These are phyloP conservation scores for Paraconiothyrium sp. DNA, from an alignment of 2,329 filamentous ascomycete genomes.

Conservation along the genomic window DNA sequence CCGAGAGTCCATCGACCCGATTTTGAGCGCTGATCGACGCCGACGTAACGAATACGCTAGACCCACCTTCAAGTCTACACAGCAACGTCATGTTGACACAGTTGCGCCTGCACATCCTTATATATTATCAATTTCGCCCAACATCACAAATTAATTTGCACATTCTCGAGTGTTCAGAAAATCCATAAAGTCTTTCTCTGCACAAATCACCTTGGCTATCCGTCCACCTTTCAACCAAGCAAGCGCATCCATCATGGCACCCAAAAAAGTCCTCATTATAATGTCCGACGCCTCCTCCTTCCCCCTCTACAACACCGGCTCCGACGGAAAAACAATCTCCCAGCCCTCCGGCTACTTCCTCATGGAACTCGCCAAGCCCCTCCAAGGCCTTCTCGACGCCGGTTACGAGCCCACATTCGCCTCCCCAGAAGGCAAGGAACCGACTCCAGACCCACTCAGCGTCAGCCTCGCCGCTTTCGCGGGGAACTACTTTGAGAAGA, in stretches of 20 bases:
- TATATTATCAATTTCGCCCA: conserved; percentile 1
- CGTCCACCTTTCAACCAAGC: too few species aligned
- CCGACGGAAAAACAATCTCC: conserved; percentile 34
- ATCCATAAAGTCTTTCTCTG: neutral
- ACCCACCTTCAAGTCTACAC: neutral
- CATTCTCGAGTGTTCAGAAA: too few species aligned
- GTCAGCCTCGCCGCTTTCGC: conserved; percentile 54
- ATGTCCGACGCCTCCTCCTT: conserved; percentile 55
- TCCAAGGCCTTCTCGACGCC: conserved; percentile 38
- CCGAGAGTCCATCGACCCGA: neutral
- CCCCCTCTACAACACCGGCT: conserved; percentile 37
- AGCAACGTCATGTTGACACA: conserved; percentile 12
- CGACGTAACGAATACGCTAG: neutral
- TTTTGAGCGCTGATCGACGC: neutral
- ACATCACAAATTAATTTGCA: too few species aligned
- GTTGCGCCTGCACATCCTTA: too few species aligned
- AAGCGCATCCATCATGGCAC: conserved; percentile 19
- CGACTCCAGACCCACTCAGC: conserved; percentile 55
- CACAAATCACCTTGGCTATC: conserved; percentile 23
- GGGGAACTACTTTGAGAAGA: conserved; percentile 58
- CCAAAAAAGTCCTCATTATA: conserved; percentile 56
- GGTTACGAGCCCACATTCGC: conserved; percentile 57
- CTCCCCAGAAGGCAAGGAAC: conserved; percentile 55
- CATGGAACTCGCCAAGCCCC: conserved; percentile 45
- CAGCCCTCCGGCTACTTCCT: conserved; percentile 45